A percentile compares a stretch with the other conserved stretches of the same genome.
These are phyloP conservation scores for Curvularia sp. DNA, from an alignment of 2,329 filamentous ascomycete genomes.

Conservation along the genomic window DNA sequence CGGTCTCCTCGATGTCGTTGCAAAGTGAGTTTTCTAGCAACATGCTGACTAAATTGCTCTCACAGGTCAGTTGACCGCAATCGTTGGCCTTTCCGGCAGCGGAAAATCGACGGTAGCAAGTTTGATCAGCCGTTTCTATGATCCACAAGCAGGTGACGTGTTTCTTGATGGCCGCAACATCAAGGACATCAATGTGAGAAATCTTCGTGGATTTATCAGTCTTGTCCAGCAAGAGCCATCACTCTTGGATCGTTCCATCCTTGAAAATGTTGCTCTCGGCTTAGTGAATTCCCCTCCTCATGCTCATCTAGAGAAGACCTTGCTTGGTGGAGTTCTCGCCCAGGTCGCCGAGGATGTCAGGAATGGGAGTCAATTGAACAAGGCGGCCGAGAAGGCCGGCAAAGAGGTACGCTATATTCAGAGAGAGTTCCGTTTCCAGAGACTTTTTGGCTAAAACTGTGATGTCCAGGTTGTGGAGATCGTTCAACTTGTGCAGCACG, in stretches of 20 bases:
- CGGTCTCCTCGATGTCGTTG: no score
- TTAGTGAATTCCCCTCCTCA: conserved; percentile 54
- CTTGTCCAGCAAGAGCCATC: conserved; percentile 61
- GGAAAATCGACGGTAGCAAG: conserved; percentile 53
- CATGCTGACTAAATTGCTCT: not conserved
- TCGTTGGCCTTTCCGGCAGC: conserved; percentile 53
- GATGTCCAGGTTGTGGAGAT: conserved; percentile 52
- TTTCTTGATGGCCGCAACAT: conserved; percentile 63
- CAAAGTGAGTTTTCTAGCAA: not conserved
- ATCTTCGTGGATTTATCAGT: conserved; percentile 48
- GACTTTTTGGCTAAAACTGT: not conserved
- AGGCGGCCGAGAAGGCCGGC: conserved; percentile 24
- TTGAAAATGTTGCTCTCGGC: conserved; percentile 63
- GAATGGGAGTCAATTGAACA: conserved; percentile 57
- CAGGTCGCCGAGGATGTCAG: conserved; percentile 62
- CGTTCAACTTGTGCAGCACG: conserved; percentile 57
- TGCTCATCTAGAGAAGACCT: conserved; percentile 51
- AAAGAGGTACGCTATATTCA: conserved; percentile 16
- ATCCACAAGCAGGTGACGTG: conserved; percentile 59
- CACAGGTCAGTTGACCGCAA: conserved; percentile 50
- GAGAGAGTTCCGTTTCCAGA: no score
- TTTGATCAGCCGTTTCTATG: conserved; percentile 51
- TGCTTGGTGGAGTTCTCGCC: conserved; percentile 60
- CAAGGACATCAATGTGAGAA: conserved; percentile 47
- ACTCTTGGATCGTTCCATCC: conserved; percentile 59